Percentiles rank a stretch among this genome's conserved stretches.
Conservation (phyloP, 768 basidiomycete species). For the Dentipellis sp. region DNA sequence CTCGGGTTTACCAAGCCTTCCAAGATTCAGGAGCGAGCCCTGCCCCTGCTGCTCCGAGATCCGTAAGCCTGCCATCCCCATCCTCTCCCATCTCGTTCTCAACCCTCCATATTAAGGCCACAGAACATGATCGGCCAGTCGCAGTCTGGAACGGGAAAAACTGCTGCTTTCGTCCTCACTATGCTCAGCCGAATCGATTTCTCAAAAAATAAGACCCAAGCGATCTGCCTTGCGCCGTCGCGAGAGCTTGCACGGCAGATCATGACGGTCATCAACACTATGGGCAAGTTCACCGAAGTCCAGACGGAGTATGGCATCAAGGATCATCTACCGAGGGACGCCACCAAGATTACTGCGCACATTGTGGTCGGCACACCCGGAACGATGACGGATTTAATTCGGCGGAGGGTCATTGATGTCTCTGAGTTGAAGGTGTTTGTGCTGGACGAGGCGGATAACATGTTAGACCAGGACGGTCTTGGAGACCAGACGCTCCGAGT, state of each 20-base stretch:
- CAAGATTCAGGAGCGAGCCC: conserved; percentile 95
- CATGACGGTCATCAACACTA: conserved; percentile 86
- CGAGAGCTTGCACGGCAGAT: conserved; percentile 97
- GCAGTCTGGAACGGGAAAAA: conserved; percentile 98
- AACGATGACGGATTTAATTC: conserved; percentile 83
- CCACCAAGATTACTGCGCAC: conserved; percentile 70
- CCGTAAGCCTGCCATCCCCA: conserved; percentile 48
- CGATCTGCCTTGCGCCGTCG: conserved; percentile 94
- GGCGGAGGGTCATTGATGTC: conserved; percentile 69
- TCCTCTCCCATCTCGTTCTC: neutral
- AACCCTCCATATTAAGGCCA: conserved; percentile 44
- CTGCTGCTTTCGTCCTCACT: conserved; percentile 94
- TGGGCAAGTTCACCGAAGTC: conserved; percentile 92
- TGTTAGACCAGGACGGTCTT: conserved; percentile 90
- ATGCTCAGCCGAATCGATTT: conserved; percentile 96
- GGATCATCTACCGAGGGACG: conserved; percentile 63
- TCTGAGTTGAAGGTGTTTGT: conserved; percentile 85
- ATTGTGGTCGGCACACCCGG: conserved; percentile 95
- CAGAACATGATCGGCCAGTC: conserved; percentile 99
- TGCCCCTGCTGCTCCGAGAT: conserved; percentile 82
- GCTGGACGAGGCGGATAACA: conserved; percentile 97
- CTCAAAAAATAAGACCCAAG: conserved; percentile 78
- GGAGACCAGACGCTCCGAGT: conserved; percentile 91
- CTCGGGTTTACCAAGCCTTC: conserved; percentile 97
- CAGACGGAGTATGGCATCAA: conserved; percentile 96